Percentiles rank a stretch among this genome's conserved stretches.
Evolutionary conservation across 352 stramenopile genomes (phyloP).

Genomic region (Phytophthora megakarya): DNA sequence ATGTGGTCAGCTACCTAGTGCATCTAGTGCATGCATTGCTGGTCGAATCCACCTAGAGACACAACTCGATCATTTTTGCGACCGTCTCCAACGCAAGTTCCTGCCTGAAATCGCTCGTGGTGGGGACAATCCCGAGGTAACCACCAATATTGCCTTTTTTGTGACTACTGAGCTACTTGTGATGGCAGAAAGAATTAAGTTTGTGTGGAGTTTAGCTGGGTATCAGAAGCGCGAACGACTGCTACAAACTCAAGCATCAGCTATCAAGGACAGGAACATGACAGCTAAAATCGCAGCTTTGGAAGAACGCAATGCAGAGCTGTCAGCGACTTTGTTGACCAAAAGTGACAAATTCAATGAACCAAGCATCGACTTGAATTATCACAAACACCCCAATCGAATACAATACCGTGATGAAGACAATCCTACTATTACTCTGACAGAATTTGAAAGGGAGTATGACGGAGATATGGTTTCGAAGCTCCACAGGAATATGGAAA

Average conservation of each 20-base stretch:
- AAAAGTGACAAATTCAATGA: background rate
- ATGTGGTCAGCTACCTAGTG: conserved; percentile 55
- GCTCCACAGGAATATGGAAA: background rate
- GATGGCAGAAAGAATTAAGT: conserved; percentile 52
- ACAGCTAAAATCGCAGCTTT: conserved; percentile 11
- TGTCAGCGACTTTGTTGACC: conserved; percentile 9
- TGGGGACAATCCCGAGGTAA: background rate
- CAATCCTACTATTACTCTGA: background rate
- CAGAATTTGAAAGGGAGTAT: conserved; percentile 1
- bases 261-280: conserved; percentile 16
- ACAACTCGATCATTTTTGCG: conserved; percentile 49
- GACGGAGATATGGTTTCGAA: background rate
- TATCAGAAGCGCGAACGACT: conserved; percentile 53
- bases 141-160: conserved; percentile 3
- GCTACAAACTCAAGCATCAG: conserved; percentile 20
- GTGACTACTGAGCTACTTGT: conserved; percentile 47
- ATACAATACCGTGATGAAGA: background rate
- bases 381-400: background rate
- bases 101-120: conserved; percentile 13
- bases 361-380: background rate
- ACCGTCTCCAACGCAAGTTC: conserved; percentile 35
- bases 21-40: conserved; percentile 29
- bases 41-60: conserved; percentile 41
- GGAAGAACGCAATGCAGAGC: conserved; percentile 21
- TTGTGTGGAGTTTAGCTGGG: conserved; percentile 52